Conservation (phyloP, 2,329 filamentous ascomycete species). For the Fusarium luffae region DNA sequence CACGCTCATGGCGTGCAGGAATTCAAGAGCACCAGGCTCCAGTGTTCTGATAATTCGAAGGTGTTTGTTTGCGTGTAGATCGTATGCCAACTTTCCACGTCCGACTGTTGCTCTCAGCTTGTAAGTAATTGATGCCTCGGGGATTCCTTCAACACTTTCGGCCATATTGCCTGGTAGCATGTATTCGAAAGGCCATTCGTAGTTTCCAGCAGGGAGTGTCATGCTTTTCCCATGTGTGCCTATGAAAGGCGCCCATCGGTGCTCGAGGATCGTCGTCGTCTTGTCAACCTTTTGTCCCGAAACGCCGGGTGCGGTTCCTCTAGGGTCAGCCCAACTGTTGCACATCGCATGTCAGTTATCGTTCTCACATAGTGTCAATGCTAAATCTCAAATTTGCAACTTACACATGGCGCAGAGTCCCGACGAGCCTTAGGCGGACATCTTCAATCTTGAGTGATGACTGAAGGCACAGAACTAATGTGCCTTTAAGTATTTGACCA, state of each 20-base stretch:
- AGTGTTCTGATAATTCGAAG: constrained; percentile 82
- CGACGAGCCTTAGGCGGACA: constrained; percentile 76
- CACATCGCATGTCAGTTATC: constrained; percentile 25
- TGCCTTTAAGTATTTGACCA: constrained; percentile 78
- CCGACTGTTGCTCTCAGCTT: constrained; percentile 90
- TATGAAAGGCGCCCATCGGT: constrained; percentile 76
- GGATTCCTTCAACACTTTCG: constrained; percentile 91
- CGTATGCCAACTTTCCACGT: constrained; percentile 87
- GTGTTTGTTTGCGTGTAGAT: constrained; percentile 82
- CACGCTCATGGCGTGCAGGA: constrained; percentile 90
- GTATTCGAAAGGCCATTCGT: constrained; percentile 84
- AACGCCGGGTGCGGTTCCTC: constrained; percentile 67
- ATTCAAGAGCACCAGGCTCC: constrained; percentile 78
- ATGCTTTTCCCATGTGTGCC: constrained; percentile 65
- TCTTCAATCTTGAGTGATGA: constrained; percentile 77
- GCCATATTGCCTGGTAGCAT: constrained; percentile 77
- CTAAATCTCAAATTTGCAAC: constrained; percentile 46
- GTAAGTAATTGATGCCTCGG: constrained; percentile 89
- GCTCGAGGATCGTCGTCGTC: constrained; percentile 70
- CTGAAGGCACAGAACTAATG: constrained; percentile 77
- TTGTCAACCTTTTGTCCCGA: constrained; percentile 70
- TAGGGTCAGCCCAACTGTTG: constrained; percentile 62
- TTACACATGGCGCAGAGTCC: constrained; percentile 73
- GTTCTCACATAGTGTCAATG: not conserved
- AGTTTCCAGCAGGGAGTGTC: constrained; percentile 77